Percentiles rank a stretch among this genome's conserved stretches.
phyloP scores from a whole-genome alignment of 75 land plant species.

The Isoetes taiwanensis region DNA sequence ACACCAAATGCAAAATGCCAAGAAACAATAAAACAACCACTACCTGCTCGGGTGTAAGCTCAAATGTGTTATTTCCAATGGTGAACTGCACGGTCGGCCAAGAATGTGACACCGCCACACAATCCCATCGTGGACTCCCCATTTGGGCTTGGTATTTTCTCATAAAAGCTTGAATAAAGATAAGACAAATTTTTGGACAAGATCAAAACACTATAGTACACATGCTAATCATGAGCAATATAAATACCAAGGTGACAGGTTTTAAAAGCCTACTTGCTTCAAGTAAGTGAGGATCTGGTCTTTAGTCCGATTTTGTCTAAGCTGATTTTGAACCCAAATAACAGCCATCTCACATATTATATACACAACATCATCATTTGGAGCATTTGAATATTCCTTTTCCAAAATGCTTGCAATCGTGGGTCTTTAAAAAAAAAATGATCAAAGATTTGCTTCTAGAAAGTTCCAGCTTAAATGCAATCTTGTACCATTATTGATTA shows the following conservation, averaged over 20 bases:
- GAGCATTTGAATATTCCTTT: slow-evolving; percentile 14
- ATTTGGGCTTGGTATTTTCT: slow-evolving; percentile 42
- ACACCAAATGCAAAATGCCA: no score
- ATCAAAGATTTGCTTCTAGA: no score
- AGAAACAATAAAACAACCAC: no score
- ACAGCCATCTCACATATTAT: slow-evolving; percentile 75
- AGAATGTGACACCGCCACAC: slow-evolving; percentile 29
- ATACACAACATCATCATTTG: slow-evolving; percentile 23
- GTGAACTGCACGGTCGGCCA: slow-evolving; percentile 42
- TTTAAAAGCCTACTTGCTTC: slow-evolving; percentile 33
- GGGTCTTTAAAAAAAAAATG: no score
- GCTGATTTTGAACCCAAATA: slow-evolving; percentile 62
- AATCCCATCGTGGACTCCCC: slow-evolving; percentile 45
- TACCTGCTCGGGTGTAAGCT: slow-evolving; percentile 55
- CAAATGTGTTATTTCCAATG: slow-evolving; percentile 27
- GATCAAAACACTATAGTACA: no score
- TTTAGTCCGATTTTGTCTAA: slow-evolving; percentile 37
- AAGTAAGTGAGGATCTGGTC: slow-evolving; percentile 39
- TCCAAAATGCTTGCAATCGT: slow-evolving; percentile 34
- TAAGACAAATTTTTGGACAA: not conserved
- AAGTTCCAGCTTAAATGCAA: no score
- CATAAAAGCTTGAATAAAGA: slow-evolving; percentile 42
- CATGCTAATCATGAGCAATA: no score
- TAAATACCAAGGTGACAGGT: no score
- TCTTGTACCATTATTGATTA: no score